Evolutionary conservation across 768 basidiomycete species (phyloP).

Genomic region (Pholiota molesta): DNA sequence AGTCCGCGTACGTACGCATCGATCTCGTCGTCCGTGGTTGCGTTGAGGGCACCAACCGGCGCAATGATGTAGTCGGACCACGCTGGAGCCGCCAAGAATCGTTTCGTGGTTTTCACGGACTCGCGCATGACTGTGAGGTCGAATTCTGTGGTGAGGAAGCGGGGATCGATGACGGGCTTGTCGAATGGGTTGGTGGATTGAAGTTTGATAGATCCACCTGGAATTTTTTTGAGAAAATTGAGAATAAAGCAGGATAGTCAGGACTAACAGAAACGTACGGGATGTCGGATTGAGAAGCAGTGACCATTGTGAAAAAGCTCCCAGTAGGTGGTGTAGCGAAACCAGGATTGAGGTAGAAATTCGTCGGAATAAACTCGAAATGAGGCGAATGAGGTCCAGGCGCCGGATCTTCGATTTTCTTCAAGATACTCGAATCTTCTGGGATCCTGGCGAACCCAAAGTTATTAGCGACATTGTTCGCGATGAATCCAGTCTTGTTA

Average conservation of each 20-base stretch:
- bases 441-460: conserved; percentile 29
- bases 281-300: conserved; percentile 10
- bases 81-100: conserved; percentile 24
- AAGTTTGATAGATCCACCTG: conserved; percentile 8
- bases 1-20: conserved; percentile 22
- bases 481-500: conserved; percentile 29
- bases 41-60: conserved; percentile 13
- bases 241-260: neutral
- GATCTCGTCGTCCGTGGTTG: conserved; percentile 25
- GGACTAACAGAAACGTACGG: neutral
- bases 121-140: conserved; percentile 29
- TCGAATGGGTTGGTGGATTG: conserved; percentile 22
- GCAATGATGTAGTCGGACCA: conserved; percentile 29
- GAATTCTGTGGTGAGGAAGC: conserved; percentile 3
- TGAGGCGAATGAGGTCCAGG: conserved; percentile 33
- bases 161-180: conserved; percentile 3
- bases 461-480: conserved; percentile 22
- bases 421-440: conserved; percentile 22
- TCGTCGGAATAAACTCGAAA: conserved; percentile 28
- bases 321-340: neutral
- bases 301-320: conserved; percentile 8
- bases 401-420: conserved; percentile 27
- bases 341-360: conserved; percentile 1
- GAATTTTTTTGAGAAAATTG: neutral
- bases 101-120: conserved; percentile 18